Evolutionary conservation across 2,329 filamentous ascomycete genomes (phyloP).

Genomic region (Botrytis byssoidea): DNA sequence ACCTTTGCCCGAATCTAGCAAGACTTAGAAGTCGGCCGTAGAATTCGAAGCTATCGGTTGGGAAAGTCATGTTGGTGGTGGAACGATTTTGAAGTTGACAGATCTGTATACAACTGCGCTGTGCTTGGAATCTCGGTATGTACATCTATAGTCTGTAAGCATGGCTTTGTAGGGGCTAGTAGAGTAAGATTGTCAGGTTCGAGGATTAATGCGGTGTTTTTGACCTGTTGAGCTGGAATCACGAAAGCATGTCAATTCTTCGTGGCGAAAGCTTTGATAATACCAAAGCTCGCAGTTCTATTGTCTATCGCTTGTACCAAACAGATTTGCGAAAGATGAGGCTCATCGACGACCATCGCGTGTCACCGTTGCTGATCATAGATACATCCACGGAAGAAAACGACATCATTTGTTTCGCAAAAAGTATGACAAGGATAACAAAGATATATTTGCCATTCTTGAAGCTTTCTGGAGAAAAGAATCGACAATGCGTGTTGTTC

Average conservation of each 20-base stretch:
- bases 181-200: not conserved
- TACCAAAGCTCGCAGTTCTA: not conserved
- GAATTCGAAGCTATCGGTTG: not conserved
- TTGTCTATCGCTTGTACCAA: not conserved
- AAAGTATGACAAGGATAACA: no score
- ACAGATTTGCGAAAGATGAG: not conserved
- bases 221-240: not conserved
- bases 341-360: not conserved
- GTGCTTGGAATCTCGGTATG: not conserved
- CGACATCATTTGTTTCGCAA: no score
- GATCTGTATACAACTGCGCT: not conserved
- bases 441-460: not conserved
- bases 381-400: not conserved
- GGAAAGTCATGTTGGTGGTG: not conserved
- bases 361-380: not conserved
- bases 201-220: not conserved
- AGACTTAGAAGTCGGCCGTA: not conserved
- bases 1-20: not conserved
- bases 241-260: not conserved
- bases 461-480: not conserved
- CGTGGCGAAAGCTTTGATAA: not conserved
- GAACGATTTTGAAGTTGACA: not conserved
- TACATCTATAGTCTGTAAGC: fast-evolving
- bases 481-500: not conserved
- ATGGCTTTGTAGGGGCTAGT: not conserved